Base-by-base conservation (phyloP, 208 protist genomes). In the Acanthamoeba sp. region DNA sequence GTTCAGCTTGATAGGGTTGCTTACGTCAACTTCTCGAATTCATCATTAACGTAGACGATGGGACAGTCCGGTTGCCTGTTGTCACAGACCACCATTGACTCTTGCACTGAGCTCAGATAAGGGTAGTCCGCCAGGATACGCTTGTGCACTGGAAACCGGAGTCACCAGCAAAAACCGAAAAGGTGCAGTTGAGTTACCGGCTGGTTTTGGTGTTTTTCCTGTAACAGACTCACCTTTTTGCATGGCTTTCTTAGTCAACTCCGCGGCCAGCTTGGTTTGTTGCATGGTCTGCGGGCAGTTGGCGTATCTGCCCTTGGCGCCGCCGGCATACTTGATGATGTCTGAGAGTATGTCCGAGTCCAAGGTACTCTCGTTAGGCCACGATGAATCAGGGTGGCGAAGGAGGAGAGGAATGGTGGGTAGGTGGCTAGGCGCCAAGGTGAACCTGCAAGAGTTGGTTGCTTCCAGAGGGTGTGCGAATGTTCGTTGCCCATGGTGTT, bases 131-230 rank as follows among this genome's bases (percentile, higher is more conserved):
- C 16, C n/a, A 73, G 4, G 10, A 73, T 73, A 0, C 57, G n/a
- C 85, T 91, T 91, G 18, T 91, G 85, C 14, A 71, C 62, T 71
- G 62, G n/a, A n/a, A n/a, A n/a, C n/a, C n/a, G n/a, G n/a, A n/a
- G n/a, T n/a, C n/a, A n/a, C n/a, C n/a, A n/a, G n/a, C n/a, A n/a
- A n/a, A n/a, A n/a, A n/a, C n/a, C 55, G 24, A 29, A 59, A 6
- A 59, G 12, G 12, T 50, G 4, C 55, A 3, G 24, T 29, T 32
- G 12, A 12, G 45, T 50, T 16, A 50, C 45, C 9, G 45, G 12
- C 12, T 12, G 45, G 12, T 4, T 50, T n/a, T n/a, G n/a, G n/a
- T n/a, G n/a, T n/a, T n/a, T n/a, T n/a, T n/a, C n/a, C n/a, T n/a
- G n/a, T n/a, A n/a, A n/a, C n/a, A n/a, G n/a, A 78, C 66, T n/a